Percentiles rank a stretch among this genome's conserved stretches.
phyloP scores from a whole-genome alignment of 2,329 filamentous ascomycete genomes.

The Diaporthe ilicicola region DNA sequence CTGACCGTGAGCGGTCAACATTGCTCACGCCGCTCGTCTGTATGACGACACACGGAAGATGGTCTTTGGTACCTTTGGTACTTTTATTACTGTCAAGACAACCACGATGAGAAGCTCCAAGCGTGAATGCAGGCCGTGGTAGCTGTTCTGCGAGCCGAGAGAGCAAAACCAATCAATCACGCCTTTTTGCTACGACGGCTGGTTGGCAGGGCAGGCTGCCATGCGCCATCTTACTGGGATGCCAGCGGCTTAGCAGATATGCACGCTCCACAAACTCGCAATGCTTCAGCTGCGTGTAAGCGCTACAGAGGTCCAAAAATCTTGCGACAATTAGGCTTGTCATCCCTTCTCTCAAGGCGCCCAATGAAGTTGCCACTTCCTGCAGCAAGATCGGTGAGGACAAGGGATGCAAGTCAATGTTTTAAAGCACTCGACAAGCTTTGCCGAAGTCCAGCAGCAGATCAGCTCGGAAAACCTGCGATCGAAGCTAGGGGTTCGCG shows the following conservation, averaged over 20 bases:
- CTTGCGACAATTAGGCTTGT: constrained; percentile 11
- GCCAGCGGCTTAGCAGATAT: constrained; percentile 18
- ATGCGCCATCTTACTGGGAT: constrained; percentile 1
- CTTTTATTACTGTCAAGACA: neutral
- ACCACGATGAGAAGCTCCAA: neutral
- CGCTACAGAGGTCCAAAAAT: constrained; percentile 11
- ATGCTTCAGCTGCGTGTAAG: constrained; percentile 1
- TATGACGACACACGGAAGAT: constrained; percentile 17
- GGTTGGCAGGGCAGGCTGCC: neutral
- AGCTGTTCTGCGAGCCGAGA: neutral
- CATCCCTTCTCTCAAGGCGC: neutral
- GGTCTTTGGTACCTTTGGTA: neutral
- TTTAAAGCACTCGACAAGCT: constrained; percentile 1
- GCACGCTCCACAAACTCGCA: constrained; percentile 5
- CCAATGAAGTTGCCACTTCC: constrained; percentile 13
- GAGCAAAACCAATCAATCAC: neutral
- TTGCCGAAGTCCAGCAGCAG: constrained; percentile 2
- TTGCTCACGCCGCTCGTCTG: constrained; percentile 5
- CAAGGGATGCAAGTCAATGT: constrained; percentile 26
- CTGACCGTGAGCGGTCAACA: neutral
- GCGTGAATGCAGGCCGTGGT: neutral
- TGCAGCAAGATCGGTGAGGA: constrained; percentile 10
- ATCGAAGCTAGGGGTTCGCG: neutral
- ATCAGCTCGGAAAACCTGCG: constrained; percentile 1
- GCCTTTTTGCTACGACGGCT: neutral